Evolutionary conservation across 1,284 basidiomycete species (phyloP).

Genomic region (Cutaneotrichosporon sp.): DNA sequence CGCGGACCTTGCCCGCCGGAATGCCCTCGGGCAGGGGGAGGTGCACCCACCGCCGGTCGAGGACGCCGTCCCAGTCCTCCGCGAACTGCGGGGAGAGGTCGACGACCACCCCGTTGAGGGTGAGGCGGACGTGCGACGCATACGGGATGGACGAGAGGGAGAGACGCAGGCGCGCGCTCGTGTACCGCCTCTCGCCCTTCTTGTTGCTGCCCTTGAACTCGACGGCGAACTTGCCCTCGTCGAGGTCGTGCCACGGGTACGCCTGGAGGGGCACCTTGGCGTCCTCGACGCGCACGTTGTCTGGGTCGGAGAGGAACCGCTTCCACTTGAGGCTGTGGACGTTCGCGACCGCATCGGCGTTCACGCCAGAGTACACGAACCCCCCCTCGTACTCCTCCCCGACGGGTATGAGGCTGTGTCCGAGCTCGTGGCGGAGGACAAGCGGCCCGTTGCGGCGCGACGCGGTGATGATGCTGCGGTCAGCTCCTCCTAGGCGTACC

Average conservation of each 20-base stretch:
- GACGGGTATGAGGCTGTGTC: slow-evolving; percentile 60
- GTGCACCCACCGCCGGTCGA: slow-evolving; percentile 52
- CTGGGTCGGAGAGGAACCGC: slow-evolving; percentile 65
- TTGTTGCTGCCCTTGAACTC: slow-evolving; percentile 1
- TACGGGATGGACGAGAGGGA: slow-evolving; percentile 74
- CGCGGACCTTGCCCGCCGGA: slow-evolving; percentile 58
- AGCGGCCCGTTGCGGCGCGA: slow-evolving; percentile 75
- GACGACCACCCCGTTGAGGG: slow-evolving; percentile 59
- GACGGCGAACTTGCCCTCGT: slow-evolving; percentile 61
- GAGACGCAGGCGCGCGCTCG: slow-evolving; percentile 66
- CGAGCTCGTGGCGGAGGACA: slow-evolving; percentile 78
- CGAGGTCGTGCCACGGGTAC: slow-evolving; percentile 65
- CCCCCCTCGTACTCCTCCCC: slow-evolving; percentile 86
- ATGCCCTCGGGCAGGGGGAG: slow-evolving; percentile 31
- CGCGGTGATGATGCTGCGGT: slow-evolving; percentile 69
- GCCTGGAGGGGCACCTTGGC: slow-evolving; percentile 72
- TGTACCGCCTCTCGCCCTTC: slow-evolving; percentile 59
- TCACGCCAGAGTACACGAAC: slow-evolving; percentile 69
- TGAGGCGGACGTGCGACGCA: slow-evolving; percentile 61
- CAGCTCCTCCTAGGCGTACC: not conserved
- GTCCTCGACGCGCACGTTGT: slow-evolving; percentile 61
- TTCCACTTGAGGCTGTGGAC: slow-evolving; percentile 62
- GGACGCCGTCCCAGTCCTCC: slow-evolving; percentile 34
- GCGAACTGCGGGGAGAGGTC: slow-evolving; percentile 41
- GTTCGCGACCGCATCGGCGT: slow-evolving; percentile 56